Base-by-base conservation (phyloP, 345 rosid species). In the Aethionema arabicum region DNA sequence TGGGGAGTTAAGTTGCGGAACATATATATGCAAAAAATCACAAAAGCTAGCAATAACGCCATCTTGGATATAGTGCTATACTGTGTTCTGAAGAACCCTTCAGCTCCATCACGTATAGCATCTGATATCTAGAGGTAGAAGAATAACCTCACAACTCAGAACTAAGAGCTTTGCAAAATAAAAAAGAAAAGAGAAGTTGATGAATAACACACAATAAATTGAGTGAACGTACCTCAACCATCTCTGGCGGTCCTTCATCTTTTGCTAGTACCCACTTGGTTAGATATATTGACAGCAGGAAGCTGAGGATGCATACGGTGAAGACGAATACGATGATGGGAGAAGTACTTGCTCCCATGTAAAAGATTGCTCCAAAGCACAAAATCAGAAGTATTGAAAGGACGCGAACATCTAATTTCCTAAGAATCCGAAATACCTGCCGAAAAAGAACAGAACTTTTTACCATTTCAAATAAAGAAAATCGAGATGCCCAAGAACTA, bases 201-300 rank as follows among this genome's bases (percentile, higher is more conserved):
- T 35, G 13, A 15, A 8, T 36, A 31, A 41, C 45, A 65, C 36
- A 8, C 53, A 54, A 59, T 4, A 42, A 46, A 37, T 11, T 49
- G 51, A 42, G 55, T 10, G 52, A 51, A 69, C 16, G 52, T 81
- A 90, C 99, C 97, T 90, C 80, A 64, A 39, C 77, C 99, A 93
- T 93, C 83, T 93, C 97, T 15, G 95, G 87, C 76, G 99, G 99
- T 7, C 99, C 99, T 80, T 90, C 99, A 70, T 93, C 99, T 85
- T 93, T 93, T 8, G 97, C 73, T 55, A 93, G 84, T 11, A 93
- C 99, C 99, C 99, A 93, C 77, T 87, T 87, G 53, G 95, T 65
- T 53, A 93, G 91, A 83, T 85, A 87, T 39, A 79, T 15, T 7
- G 99, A 74, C 43, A 87, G 74, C 56, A 90, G 74, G 80, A 93